These are phyloP conservation scores for Phellinidium pouzarii DNA, from an alignment of 1,284 basidiomycete genomes.

Conservation along the genomic window DNA sequence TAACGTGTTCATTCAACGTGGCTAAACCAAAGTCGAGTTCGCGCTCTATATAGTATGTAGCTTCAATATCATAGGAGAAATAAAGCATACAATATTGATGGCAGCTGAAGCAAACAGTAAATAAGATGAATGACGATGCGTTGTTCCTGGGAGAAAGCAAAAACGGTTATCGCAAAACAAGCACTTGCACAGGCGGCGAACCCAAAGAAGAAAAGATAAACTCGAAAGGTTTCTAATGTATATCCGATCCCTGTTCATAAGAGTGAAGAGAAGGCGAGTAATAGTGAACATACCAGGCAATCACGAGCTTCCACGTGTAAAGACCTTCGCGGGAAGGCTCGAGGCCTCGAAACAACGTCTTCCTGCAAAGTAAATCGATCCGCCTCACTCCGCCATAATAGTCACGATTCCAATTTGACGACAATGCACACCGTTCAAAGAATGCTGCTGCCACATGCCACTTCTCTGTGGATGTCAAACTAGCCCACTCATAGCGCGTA, in stretches of 20 bases:
- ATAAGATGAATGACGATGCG: too few species aligned
- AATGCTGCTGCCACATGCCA: slow-evolving; percentile 1
- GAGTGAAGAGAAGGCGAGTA: background rate
- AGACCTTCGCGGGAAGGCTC: background rate
- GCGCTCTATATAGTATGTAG: background rate
- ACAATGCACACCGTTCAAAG: slow-evolving; percentile 1
- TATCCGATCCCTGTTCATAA: too few species aligned
- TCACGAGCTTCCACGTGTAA: background rate
- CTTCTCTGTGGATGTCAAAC: background rate
- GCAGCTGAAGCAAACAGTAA: too few species aligned
- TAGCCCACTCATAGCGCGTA: background rate
- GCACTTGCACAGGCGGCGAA: too few species aligned
- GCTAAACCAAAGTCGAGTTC: background rate
- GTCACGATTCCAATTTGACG: slow-evolving; percentile 1
- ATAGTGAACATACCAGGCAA: background rate
- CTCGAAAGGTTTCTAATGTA: background rate
- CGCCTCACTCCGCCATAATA: slow-evolving; percentile 1
- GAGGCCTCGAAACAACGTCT: slow-evolving; percentile 8
- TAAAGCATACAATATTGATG: background rate
- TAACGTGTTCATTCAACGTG: background rate
- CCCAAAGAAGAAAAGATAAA: too few species aligned
- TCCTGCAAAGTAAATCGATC: slow-evolving; percentile 7
- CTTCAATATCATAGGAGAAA: background rate
- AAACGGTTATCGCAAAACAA: too few species aligned
- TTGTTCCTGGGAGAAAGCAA: too few species aligned